Conservation (phyloP, 2,329 filamentous ascomycete species). For the Cordyceps sp. region DNA sequence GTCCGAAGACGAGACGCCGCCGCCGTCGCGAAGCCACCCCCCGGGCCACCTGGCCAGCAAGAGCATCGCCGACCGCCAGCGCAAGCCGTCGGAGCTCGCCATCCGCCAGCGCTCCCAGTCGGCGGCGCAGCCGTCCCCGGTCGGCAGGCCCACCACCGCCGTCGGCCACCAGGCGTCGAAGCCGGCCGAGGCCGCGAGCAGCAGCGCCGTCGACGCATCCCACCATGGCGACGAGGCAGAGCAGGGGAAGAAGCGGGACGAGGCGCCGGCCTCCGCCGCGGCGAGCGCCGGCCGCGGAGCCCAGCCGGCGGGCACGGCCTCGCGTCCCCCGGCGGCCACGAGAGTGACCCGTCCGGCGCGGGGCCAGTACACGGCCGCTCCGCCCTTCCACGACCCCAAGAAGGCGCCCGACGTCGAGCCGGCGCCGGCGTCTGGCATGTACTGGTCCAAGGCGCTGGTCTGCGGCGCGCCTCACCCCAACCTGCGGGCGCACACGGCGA, state of each 20-base stretch:
- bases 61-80: constrained; percentile 30
- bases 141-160: constrained; percentile 7
- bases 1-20: constrained; percentile 15
- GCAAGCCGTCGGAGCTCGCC: constrained; percentile 33
- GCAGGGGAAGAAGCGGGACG: too few relatives aligned
- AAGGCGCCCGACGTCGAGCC: constrained; percentile 42
- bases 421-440: constrained; percentile 54
- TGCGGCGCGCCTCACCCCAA: constrained; percentile 45
- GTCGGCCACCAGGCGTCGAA: too few relatives aligned
- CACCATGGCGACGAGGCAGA: too few relatives aligned
- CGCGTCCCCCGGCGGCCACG: constrained; percentile 2
- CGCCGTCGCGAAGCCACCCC: constrained; percentile 38
- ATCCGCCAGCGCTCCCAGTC: constrained; percentile 39
- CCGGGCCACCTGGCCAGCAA: constrained; percentile 44
- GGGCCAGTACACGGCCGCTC: constrained; percentile 31
- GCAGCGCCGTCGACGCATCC: too few relatives aligned
- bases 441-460: constrained; percentile 51
- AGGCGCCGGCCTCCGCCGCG: too few relatives aligned
- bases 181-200: too few relatives aligned
- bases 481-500: constrained; percentile 50
- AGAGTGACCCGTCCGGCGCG: constrained; percentile 12
- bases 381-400: constrained; percentile 37
- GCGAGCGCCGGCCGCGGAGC: constrained; percentile 12
- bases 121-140: constrained; percentile 18
- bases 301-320: constrained; percentile 4